Percentiles rank a stretch among this genome's conserved stretches.
These are phyloP conservation scores for Sarcomyxa edulis DNA, from an alignment of 768 basidiomycete species.

Conservation along the genomic window DNA sequence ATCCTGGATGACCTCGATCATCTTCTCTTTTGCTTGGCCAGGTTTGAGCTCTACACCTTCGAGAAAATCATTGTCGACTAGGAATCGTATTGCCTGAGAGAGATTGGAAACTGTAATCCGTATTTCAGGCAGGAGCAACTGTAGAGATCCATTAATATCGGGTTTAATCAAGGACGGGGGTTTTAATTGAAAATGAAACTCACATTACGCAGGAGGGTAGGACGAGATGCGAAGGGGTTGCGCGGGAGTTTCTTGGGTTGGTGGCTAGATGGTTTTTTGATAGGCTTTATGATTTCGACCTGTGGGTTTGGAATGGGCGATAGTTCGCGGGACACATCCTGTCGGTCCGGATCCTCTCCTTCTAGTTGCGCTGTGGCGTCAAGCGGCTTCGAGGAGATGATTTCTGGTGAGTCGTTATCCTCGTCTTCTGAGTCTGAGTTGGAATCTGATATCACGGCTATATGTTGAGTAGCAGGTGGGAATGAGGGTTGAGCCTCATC, in stretches of 20 bases:
- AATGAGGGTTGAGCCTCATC: neutral
- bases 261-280: conserved; percentile 18
- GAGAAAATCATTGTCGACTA: conserved; percentile 88
- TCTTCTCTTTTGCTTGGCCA: conserved; percentile 63
- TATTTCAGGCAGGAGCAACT: conserved; percentile 85
- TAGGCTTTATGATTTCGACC: conserved; percentile 6
- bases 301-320: neutral
- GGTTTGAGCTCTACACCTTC: conserved; percentile 73
- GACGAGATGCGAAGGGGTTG: conserved; percentile 64
- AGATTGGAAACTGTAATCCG: conserved; percentile 85
- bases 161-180: neutral
- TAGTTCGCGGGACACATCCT: conserved; percentile 7
- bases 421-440: conserved; percentile 2
- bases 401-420: neutral
- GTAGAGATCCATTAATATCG: conserved; percentile 8
- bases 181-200: conserved; percentile 18
- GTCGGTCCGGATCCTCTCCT: neutral
- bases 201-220: conserved; percentile 78
- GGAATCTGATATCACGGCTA: neutral
- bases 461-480: neutral
- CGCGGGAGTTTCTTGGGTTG: conserved; percentile 46
- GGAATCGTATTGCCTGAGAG: conserved; percentile 86
- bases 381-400: conserved; percentile 6
- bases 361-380: neutral
- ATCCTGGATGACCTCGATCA: conserved; percentile 54